phyloP scores from a whole-genome alignment of 2,329 filamentous ascomycete species.

The Beauveria medogensis region DNA sequence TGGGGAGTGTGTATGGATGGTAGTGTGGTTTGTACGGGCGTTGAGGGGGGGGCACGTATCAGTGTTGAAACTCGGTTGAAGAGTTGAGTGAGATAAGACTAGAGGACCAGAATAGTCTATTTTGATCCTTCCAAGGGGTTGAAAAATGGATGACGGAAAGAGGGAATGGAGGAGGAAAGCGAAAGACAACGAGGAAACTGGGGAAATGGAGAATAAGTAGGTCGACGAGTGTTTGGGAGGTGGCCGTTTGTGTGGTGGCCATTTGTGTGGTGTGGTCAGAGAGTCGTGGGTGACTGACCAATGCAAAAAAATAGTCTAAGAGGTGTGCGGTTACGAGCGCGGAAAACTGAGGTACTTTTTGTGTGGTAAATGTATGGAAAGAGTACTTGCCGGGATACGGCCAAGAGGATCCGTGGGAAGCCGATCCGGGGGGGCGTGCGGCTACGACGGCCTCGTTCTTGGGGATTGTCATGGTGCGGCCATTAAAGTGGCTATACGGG shows the following conservation, averaged over 20 bases:
- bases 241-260: slow-evolving; percentile 6
- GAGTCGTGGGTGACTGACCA: not conserved
- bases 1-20: not conserved
- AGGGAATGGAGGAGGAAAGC: not conserved
- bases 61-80: slow-evolving; percentile 13
- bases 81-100: not conserved
- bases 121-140: not conserved
- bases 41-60: slow-evolving; percentile 10
- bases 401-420: slow-evolving; percentile 10
- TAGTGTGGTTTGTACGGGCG: slow-evolving; percentile 1
- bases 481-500: slow-evolving; percentile 10
- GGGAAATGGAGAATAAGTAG: slow-evolving; percentile 9
- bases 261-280: slow-evolving; percentile 5
- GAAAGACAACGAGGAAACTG: not conserved
- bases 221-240: slow-evolving; percentile 2
- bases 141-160: not conserved
- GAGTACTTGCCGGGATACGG: slow-evolving; percentile 3
- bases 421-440: slow-evolving; percentile 5
- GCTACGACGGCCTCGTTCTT: not conserved
- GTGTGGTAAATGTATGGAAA: not conserved
- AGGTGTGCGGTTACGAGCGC: slow-evolving; percentile 1
- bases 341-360: not conserved
- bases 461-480: slow-evolving; percentile 1
- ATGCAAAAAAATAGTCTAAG: not conserved
- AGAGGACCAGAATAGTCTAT: not conserved